These are phyloP conservation scores for Aspergillus sp. DNA, from an alignment of 2,329 filamentous ascomycete genomes.

Conservation along the genomic window DNA sequence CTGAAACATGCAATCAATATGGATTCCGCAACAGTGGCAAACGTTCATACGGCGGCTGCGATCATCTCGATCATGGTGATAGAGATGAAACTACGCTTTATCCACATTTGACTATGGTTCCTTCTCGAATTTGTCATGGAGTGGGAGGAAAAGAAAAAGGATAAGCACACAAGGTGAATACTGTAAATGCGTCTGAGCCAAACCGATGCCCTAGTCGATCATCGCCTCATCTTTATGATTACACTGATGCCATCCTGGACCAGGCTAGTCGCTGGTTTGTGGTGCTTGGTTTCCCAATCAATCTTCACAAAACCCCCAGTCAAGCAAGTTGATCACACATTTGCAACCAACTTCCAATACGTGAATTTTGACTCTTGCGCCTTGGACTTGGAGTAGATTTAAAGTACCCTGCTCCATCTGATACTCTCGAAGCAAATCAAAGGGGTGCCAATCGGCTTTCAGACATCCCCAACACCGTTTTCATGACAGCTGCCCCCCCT, in stretches of 20 bases:
- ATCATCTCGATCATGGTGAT: background rate
- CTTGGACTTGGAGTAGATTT: background rate
- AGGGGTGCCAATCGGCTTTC: background rate
- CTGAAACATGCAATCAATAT: conserved; percentile 1
- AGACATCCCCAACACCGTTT: conserved; percentile 1
- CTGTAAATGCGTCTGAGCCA: background rate
- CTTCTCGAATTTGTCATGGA: conserved; percentile 12
- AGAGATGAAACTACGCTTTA: background rate
- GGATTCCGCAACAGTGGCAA: background rate
- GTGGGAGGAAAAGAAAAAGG: background rate
- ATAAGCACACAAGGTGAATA: background rate
- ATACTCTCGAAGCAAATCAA: background rate
- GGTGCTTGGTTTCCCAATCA: background rate
- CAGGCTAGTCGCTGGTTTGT: background rate
- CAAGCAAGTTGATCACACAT: conserved; percentile 1
- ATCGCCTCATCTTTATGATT: conserved; percentile 7
- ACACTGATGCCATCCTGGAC: conserved; percentile 1
- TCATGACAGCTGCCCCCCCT: conserved; percentile 8
- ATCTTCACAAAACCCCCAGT: background rate
- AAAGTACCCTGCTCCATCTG: background rate
- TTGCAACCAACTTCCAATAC: background rate
- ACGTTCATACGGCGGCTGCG: background rate
- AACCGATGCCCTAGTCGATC: background rate
- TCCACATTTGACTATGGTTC: conserved; percentile 9
- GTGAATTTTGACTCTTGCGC: background rate